Percentiles rank a stretch among this genome's conserved stretches.
Evolutionary conservation across 768 basidiomycete genomes (phyloP).

Genomic region (Lyophyllum shimeji): DNA sequence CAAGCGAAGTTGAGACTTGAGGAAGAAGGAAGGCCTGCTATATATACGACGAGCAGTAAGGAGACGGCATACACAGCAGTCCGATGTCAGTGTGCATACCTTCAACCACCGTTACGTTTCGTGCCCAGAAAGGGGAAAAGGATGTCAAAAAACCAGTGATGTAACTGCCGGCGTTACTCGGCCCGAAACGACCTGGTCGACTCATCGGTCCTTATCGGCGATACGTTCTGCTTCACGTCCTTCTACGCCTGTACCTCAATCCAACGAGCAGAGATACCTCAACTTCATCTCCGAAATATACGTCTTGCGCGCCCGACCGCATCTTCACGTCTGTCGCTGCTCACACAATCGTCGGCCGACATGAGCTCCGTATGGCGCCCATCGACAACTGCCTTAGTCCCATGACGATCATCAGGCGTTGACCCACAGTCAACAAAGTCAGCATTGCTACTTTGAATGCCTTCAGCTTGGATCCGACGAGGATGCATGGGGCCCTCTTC

Average conservation of each 20-base stretch:
- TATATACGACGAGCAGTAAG: conserved; percentile 7
- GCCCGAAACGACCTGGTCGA: not conserved
- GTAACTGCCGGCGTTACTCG: conserved; percentile 14
- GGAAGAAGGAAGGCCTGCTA: conserved; percentile 19
- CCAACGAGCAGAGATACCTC: not conserved
- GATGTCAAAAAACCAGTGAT: conserved; percentile 13
- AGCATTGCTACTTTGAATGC: too few species aligned
- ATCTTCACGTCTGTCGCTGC: not conserved
- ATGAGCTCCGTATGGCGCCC: not conserved
- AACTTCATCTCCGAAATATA: not conserved
- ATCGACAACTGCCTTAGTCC: too few species aligned
- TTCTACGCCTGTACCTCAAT: not conserved
- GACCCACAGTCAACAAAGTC: too few species aligned
- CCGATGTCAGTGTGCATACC: conserved; percentile 5
- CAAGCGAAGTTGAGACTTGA: conserved; percentile 17
- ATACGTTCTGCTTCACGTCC: too few species aligned
- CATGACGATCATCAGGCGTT: too few species aligned
- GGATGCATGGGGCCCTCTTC: too few species aligned
- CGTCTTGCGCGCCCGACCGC: not conserved
- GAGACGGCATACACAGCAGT: not conserved
- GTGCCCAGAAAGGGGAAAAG: conserved; percentile 11
- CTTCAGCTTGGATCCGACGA: too few species aligned
- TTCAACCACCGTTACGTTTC: conserved; percentile 3
- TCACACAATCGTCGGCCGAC: not conserved
- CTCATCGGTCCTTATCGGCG: not conserved